phyloP scores from a whole-genome alignment of 164 flowering plant genomes.

The Magnolia sinica region DNA sequence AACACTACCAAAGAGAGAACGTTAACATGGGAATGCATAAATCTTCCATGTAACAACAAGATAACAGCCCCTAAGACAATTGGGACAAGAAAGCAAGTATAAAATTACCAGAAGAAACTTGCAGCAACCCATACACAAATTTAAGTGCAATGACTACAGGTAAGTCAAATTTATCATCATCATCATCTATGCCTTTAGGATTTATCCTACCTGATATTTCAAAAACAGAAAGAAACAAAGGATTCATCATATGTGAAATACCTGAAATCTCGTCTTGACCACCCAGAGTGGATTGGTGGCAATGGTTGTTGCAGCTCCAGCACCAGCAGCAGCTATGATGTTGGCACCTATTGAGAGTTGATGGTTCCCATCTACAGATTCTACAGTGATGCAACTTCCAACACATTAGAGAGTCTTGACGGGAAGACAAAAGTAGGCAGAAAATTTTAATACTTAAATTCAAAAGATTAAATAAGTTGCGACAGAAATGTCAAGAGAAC shows the following conservation, averaged over 20 bases:
- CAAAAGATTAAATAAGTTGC: not conserved
- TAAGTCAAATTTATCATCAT: no score
- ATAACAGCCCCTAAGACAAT: not conserved
- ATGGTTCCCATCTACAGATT: slow-evolving; percentile 51
- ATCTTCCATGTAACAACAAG: not conserved
- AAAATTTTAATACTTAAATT: not conserved
- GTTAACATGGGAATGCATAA: not conserved
- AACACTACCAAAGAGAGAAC: not conserved
- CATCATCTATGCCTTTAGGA: no score
- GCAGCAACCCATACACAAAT: not conserved
- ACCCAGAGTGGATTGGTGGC: slow-evolving; percentile 98
- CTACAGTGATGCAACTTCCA: not conserved
- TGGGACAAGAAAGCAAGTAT: not conserved
- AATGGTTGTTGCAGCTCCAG: slow-evolving; percentile 90
- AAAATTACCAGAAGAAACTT: not conserved
- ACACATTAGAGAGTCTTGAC: not conserved
- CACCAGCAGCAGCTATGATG: slow-evolving; percentile 90
- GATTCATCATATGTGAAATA: slow-evolving; percentile 13
- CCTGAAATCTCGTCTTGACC: slow-evolving; percentile 96
- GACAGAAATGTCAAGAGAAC: not conserved
- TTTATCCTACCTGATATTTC: no score
- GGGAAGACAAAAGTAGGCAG: not conserved
- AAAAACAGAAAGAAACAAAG: not conserved
- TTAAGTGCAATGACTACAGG: no score
- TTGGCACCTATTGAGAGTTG: slow-evolving; percentile 84